These are phyloP conservation scores for Penicillium subrubescens DNA, from an alignment of 495 filamentous ascomycete genomes.

Conservation along the genomic window DNA sequence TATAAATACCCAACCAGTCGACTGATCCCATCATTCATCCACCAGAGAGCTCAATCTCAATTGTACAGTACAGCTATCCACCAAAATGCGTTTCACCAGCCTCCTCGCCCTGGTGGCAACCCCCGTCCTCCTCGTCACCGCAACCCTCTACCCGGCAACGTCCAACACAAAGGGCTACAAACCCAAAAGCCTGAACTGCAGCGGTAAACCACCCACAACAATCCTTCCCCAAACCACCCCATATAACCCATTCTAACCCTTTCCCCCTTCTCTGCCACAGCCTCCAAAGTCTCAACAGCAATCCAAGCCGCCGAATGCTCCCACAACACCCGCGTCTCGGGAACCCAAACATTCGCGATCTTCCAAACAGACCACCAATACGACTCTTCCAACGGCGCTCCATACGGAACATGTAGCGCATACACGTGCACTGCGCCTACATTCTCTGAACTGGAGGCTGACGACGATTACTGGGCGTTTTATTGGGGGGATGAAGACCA, in stretches of 20 bases:
- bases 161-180: slow-evolving; percentile 38
- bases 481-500: slow-evolving; percentile 30
- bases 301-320: slow-evolving; percentile 45
- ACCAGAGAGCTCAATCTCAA: not conserved
- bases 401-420: slow-evolving; percentile 41
- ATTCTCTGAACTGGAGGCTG: slow-evolving; percentile 20
- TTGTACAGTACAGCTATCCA: not conserved
- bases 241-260: not conserved
- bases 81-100: slow-evolving; percentile 27
- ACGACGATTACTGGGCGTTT: slow-evolving; percentile 40
- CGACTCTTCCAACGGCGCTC: slow-evolving; percentile 33
- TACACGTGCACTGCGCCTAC: slow-evolving; percentile 38
- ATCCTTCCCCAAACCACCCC: not conserved
- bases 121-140: slow-evolving; percentile 21
- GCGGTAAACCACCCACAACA: slow-evolving; percentile 7
- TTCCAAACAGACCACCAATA: slow-evolving; percentile 40
- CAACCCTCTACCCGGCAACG: slow-evolving; percentile 31
- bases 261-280: not conserved
- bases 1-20: not conserved
- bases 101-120: slow-evolving; percentile 16
- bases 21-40: not conserved
- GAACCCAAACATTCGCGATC: slow-evolving; percentile 40
- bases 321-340: slow-evolving; percentile 42
- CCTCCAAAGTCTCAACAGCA: slow-evolving; percentile 32
- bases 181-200: slow-evolving; percentile 27